A percentile compares a stretch with the other conserved stretches of the same genome.
Conservation (phyloP, 2,329 filamentous ascomycete genomes). For the Colletotrichum sp. region DNA sequence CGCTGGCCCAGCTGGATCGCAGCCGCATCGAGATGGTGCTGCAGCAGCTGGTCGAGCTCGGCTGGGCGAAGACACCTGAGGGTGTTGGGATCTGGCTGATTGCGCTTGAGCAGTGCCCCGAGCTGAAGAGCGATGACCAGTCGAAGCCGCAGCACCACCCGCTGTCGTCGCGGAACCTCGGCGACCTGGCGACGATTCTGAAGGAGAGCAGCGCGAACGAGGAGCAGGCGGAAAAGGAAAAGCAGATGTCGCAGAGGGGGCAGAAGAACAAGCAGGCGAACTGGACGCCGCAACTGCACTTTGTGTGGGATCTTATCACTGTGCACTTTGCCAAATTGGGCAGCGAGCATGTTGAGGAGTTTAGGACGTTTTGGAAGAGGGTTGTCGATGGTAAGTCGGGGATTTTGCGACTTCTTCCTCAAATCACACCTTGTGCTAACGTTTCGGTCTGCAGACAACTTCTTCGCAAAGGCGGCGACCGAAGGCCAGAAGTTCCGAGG, state of each 20-base stretch:
- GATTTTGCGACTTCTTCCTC: neutral
- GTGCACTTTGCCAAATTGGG: constrained; percentile 49
- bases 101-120: constrained; percentile 67
- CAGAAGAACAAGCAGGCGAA: constrained; percentile 67
- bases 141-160: constrained; percentile 84
- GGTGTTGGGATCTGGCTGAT: constrained; percentile 89
- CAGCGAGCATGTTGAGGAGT: constrained; percentile 48
- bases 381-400: constrained; percentile 78
- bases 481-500: constrained; percentile 92
- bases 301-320: constrained; percentile 87
- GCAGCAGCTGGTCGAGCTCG: constrained; percentile 67
- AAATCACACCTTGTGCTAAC: neutral
- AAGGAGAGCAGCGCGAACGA: constrained; percentile 72
- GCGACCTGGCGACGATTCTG: constrained; percentile 75
- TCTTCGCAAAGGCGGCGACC: constrained; percentile 83
- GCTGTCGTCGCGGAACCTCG: constrained; percentile 70
- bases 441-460: constrained; percentile 61
- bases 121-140: constrained; percentile 50
- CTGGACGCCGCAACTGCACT: constrained; percentile 82
- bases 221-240: constrained; percentile 47
- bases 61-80: constrained; percentile 81
- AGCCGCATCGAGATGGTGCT: constrained; percentile 57
- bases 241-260: constrained; percentile 27
- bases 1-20: constrained; percentile 63
- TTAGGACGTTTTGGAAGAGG: constrained; percentile 83